Evolutionary conservation across 371 early-diverging fungal genomes (phyloP), one percentile per base, ranked within the genome.

Genomic region (Mucor sp.): DNA sequence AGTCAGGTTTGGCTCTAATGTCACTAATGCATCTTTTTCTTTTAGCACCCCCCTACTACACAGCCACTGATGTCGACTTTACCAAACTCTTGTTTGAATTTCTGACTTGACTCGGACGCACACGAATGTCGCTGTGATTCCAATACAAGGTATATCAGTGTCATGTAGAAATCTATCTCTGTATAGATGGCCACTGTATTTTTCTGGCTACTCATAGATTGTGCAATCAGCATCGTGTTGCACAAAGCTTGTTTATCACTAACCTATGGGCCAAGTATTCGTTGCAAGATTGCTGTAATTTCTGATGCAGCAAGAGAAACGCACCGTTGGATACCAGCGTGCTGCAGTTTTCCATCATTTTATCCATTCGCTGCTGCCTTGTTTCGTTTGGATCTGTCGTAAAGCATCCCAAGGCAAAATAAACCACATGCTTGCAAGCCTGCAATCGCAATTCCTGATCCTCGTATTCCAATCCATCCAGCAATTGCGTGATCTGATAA

Each of bases 151-250:
- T 87, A 91, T 39, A 87, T 44, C 6, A 89, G 61, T 35, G 88
- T 84, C 48, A 92, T 75, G 69, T 84, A 87, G 3, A 85, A 65
- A 15, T 85, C 80, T 28, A 87, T 87, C 63, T 91, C 91, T 1
- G 69, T 60, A 17, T 8, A 33, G 5, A 43, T 17, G 44, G 28
- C 30, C 56, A 56, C 39, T 65, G 43, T 27, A 63, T 67, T 50
- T 23, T 48, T 27, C 17, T 12, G 30, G 41, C 23, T 56, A 66
- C n/a, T n/a, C n/a, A 4, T 6, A 27, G 15, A 39, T n/a, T 57
- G 57, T 11, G 19, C 19, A n/a, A 32, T 14, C 27, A 53, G 15
- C 23, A 53, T n/a, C n/a, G n/a, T 27, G 53, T 60, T 70, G n/a
- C 48, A 63, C 28, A 47, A 19, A 21, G 44, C 4, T 60, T 55